Percentiles rank a stretch among this genome's conserved stretches.
Conservation (phyloP, 495 filamentous ascomycete genomes). For the Neurospora sublineolata region DNA sequence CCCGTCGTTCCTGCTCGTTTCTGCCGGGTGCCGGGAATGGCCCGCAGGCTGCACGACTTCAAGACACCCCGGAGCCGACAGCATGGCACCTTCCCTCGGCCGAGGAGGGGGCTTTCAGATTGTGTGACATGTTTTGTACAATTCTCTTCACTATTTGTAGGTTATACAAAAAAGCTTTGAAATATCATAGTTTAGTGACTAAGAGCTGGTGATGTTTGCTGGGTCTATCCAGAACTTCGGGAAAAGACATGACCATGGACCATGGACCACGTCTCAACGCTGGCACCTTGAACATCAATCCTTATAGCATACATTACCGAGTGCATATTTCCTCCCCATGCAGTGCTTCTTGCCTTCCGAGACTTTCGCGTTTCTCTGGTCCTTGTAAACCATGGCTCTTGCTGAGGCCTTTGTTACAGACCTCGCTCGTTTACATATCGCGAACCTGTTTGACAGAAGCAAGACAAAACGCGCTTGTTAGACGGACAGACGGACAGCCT, state of each 20-base stretch:
- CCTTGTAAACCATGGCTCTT: not conserved
- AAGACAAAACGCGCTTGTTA: not conserved
- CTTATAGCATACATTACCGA: not conserved
- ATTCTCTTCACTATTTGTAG: not conserved
- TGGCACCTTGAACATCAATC: not conserved
- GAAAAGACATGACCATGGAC: not conserved
- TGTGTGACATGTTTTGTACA: not conserved
- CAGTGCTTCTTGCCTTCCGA: not conserved
- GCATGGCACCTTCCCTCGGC: not conserved
- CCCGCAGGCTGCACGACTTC: not conserved
- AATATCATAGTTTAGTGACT: not conserved
- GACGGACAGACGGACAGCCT: not conserved
- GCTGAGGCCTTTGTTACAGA: not conserved
- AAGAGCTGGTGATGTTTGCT: not conserved
- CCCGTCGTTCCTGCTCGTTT: not conserved
- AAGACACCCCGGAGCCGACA: not conserved
- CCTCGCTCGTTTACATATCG: not conserved
- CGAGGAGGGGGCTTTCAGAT: not conserved
- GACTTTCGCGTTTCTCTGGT: not conserved
- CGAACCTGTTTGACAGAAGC: not conserved
- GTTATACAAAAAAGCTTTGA: not conserved
- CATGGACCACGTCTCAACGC: not conserved
- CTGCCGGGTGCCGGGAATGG: not conserved
- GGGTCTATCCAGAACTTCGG: conserved; percentile 1
- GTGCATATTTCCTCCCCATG: not conserved